Base-by-base conservation (phyloP, 2,329 filamentous ascomycete species). In the Colletotrichum musicola region DNA sequence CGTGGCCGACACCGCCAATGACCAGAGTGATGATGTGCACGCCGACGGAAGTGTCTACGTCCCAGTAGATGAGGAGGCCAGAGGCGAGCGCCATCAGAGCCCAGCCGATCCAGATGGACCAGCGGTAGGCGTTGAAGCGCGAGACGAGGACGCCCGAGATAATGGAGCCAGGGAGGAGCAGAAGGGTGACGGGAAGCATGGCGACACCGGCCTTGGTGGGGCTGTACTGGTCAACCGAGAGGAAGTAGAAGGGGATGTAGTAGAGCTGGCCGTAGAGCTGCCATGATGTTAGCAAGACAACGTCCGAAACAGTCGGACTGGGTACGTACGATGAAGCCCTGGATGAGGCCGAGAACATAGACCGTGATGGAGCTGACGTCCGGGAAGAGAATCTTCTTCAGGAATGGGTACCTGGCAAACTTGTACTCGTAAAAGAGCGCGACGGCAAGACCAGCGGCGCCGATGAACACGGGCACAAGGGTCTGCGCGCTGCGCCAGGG, bases 391-490 rank as follows among this genome's bases (percentile, higher is more conserved):
- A 67, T 69, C 18, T 73, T 75, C 10, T 73, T 73, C 10, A 81
- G 72, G 62, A 80, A 77, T 1, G 79, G 79, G 20, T 78, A 71
- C 6, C 64, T 71, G 0, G 79, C 78, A 10, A 72, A 69, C 44
- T 71, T 72, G 4, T 69, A 68, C 70, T 85, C 81, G 75, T 80
- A 85, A 5, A 79, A 44, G 5, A 76, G 65, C 30, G 84, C 80
- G 0, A 72, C 67, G 1, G 77, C 60, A 2, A 85, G 70, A 10
- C 82, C 83, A 2, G 78, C 40, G 0, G 81, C 22, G 1, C 85
- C 84, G 2, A 85, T 66, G 2, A 85, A 65, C 16, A 87, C 73
- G 0, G 85, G 84, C 0, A 76, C 76, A 3, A 87, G 47, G 2
- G 83, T 79, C 14, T 77, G 74, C 13, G 73, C 76, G 50, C 79